A percentile compares a stretch with the other conserved stretches of the same genome.
Conservation (phyloP, 495 filamentous ascomycete genomes). For the Cercophora newfieldiana region DNA sequence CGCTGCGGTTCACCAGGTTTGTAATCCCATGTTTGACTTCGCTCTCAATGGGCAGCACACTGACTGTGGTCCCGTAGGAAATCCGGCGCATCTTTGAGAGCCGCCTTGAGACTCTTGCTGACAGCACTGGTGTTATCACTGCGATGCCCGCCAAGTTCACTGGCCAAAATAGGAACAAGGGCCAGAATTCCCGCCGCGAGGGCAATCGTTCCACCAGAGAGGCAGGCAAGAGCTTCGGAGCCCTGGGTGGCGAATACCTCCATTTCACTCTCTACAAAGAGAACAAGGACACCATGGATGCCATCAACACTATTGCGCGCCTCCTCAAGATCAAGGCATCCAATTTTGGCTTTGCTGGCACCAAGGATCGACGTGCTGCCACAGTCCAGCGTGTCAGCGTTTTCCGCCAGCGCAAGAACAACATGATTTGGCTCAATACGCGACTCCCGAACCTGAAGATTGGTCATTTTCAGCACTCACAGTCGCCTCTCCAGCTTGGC, state of each 20-base stretch:
- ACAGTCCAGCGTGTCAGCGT: slow-evolving; percentile 84
- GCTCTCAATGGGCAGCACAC: neutral
- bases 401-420: slow-evolving; percentile 60
- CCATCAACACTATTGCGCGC: slow-evolving; percentile 68
- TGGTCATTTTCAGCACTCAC: slow-evolving; percentile 75
- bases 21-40: slow-evolving; percentile 1
- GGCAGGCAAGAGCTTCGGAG: slow-evolving; percentile 27
- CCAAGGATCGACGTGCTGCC: slow-evolving; percentile 87
- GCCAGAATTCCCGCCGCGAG: slow-evolving; percentile 25
- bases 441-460: slow-evolving; percentile 62
- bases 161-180: slow-evolving; percentile 31
- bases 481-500: slow-evolving; percentile 72
- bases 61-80: slow-evolving; percentile 32
- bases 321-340: slow-evolving; percentile 66
- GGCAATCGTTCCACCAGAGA: slow-evolving; percentile 21
- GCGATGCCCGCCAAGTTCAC: slow-evolving; percentile 32
- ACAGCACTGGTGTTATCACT: slow-evolving; percentile 35
- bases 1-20: slow-evolving; percentile 41
- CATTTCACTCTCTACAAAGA: slow-evolving; percentile 97
- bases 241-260: slow-evolving; percentile 72
- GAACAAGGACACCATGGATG: slow-evolving; percentile 98
- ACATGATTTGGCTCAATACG: slow-evolving; percentile 62
- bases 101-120: slow-evolving; percentile 33
- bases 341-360: slow-evolving; percentile 82
- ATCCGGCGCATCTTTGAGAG: slow-evolving; percentile 46